Evolutionary conservation across 768 basidiomycete genomes (phyloP).

Genomic region (Rhizopogon vulgaris): DNA sequence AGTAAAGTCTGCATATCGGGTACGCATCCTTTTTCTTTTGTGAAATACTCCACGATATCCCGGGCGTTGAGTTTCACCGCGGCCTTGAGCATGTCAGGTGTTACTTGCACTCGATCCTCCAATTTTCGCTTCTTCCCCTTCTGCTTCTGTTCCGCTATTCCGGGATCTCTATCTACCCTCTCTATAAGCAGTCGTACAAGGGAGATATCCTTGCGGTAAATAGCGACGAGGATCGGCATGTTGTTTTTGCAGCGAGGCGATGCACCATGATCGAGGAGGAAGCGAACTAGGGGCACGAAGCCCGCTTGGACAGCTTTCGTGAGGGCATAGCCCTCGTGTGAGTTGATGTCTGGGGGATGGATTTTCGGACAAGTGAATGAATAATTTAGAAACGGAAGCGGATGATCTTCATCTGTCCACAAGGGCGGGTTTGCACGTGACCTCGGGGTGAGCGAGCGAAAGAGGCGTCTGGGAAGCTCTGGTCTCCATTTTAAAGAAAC

Average conservation of each 20-base stretch:
- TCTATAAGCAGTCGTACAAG: conserved; percentile 79
- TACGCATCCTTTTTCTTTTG: conserved; percentile 61
- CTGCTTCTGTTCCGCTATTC: conserved; percentile 3
- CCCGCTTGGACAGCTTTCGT: conserved; percentile 67
- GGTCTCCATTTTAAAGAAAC: conserved; percentile 14
- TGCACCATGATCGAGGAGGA: conserved; percentile 68
- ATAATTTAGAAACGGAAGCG: conserved; percentile 58
- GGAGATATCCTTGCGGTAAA: conserved; percentile 57
- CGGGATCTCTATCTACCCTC: conserved; percentile 24
- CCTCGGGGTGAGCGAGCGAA: conserved; percentile 42
- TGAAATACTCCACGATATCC: conserved; percentile 69
- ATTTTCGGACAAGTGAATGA: conserved; percentile 40
- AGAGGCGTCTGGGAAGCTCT: conserved; percentile 63
- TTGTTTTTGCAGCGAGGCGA: conserved; percentile 56
- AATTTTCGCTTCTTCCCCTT: conserved; percentile 45
- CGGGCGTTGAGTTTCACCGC: conserved; percentile 62
- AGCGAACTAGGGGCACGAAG: conserved; percentile 57
- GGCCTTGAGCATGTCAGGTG: conserved; percentile 51
- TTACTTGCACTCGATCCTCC: conserved; percentile 53
- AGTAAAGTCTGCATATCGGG: conserved; percentile 66
- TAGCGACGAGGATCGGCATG: conserved; percentile 71
- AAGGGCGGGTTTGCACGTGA: conserved; percentile 5
- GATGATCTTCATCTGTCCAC: conserved; percentile 48
- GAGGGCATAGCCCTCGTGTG: conserved; percentile 77
- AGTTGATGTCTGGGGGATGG: conserved; percentile 47